phyloP scores from a whole-genome alignment of 495 filamentous ascomycete species.

The Amorphotheca resinae region DNA sequence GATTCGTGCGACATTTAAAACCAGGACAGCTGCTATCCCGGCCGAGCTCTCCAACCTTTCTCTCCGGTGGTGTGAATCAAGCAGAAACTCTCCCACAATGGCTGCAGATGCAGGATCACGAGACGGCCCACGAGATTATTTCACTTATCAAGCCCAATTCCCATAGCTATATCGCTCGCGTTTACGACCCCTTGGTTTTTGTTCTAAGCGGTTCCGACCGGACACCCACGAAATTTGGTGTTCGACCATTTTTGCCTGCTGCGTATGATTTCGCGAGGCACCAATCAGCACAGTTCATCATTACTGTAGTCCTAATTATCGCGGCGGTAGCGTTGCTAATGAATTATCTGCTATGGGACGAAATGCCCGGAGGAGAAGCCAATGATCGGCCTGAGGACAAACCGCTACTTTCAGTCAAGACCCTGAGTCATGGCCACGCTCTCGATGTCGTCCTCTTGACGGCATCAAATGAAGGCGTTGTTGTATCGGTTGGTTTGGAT shows the following conservation, averaged over 20 bases:
- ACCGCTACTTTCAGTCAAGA: constrained; percentile 41
- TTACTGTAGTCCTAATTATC: constrained; percentile 40
- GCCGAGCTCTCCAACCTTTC: constrained; percentile 16
- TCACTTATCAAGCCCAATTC: constrained; percentile 51
- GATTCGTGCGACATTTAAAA: constrained; percentile 12
- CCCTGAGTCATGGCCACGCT: constrained; percentile 44
- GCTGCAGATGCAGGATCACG: constrained; percentile 60
- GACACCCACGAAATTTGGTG: constrained; percentile 25
- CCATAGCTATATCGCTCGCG: constrained; percentile 51
- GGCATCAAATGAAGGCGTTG: constrained; percentile 41
- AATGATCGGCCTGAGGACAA: constrained; percentile 28
- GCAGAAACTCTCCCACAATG: constrained; percentile 56
- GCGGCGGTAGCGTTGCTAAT: constrained; percentile 48
- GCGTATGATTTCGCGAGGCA: constrained; percentile 43
- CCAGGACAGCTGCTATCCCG: constrained; percentile 24
- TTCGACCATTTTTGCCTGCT: constrained; percentile 35
- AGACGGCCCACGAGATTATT: constrained; percentile 60
- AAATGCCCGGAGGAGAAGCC: constrained; percentile 17
- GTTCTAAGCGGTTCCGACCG: constrained; percentile 53
- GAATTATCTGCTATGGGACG: constrained; percentile 50
- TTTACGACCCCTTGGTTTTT: constrained; percentile 55
- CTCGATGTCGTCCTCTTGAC: constrained; percentile 51
- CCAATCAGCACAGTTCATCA: constrained; percentile 41
- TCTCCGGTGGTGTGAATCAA: constrained; percentile 44
- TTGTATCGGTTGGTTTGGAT: constrained; percentile 57